Percentiles rank a stretch among this genome's conserved stretches.
Conservation (phyloP, 805 yeast genomes). For the Cyberlindnera sargentensis region DNA sequence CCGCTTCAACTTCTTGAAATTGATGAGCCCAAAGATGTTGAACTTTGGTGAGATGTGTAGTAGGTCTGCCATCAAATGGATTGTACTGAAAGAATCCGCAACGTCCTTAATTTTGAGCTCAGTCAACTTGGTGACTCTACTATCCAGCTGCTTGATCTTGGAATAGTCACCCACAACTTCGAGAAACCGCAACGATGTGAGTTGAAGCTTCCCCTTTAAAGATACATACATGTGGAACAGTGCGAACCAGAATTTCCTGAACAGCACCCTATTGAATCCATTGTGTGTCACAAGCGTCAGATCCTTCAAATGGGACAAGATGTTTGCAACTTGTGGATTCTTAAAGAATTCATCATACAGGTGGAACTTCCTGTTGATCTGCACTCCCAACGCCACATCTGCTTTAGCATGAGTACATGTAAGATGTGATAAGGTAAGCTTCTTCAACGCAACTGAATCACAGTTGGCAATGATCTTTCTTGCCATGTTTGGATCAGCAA, state of each 20-base stretch:
- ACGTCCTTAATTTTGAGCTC: too few species aligned
- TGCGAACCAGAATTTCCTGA: conserved; percentile 6
- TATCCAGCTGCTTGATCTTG: background rate
- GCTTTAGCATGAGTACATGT: background rate
- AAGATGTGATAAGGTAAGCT: conserved; percentile 5
- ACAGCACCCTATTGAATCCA: conserved; percentile 6
- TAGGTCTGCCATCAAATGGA: background rate
- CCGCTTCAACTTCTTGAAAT: background rate
- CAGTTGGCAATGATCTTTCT: conserved; percentile 4
- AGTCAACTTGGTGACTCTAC: too few species aligned
- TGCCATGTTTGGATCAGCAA: conserved; percentile 3
- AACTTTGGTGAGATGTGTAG: background rate
- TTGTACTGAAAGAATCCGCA: too few species aligned
- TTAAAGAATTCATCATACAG: conserved; percentile 6
- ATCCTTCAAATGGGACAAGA: conserved; percentile 1
- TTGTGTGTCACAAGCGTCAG: conserved; percentile 3
- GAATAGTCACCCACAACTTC: background rate
- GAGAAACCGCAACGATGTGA: background rate
- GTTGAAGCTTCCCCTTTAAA: background rate
- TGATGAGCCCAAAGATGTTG: conserved; percentile 1
- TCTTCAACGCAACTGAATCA: background rate
- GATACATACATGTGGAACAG: background rate
- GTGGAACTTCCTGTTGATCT: background rate
- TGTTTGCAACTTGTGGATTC: background rate
- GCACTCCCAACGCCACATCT: background rate